These are phyloP conservation scores for Naegleria lovaniensis DNA, from an alignment of 208 protist genomes.

Conservation along the genomic window DNA sequence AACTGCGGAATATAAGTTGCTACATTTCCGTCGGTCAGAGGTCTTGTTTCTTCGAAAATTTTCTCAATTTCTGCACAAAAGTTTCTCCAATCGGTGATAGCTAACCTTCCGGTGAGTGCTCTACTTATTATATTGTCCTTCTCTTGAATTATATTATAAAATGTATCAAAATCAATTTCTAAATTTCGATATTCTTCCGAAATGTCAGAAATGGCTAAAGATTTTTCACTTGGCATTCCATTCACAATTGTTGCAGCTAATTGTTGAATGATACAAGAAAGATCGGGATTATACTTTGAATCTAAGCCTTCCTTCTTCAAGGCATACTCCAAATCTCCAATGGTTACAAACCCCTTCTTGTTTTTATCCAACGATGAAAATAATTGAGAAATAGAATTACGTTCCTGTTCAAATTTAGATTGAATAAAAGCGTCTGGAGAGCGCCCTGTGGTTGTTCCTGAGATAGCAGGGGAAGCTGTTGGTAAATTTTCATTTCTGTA, in stretches of 20 bases:
- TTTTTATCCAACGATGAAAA: neutral
- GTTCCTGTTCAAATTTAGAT: slow-evolving; percentile 17
- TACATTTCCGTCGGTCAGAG: neutral
- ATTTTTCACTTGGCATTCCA: neutral
- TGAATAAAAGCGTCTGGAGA: neutral
- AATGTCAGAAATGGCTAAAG: neutral
- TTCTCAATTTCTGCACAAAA: slow-evolving; percentile 10
- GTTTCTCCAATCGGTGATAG: neutral
- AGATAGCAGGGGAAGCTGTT: no score
- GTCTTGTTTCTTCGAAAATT: slow-evolving; percentile 1
- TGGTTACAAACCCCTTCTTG: neutral
- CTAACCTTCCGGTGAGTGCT: neutral
- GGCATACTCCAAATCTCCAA: neutral
- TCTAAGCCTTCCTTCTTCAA: neutral
- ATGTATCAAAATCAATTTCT: slow-evolving; percentile 6
- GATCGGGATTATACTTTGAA: neutral
- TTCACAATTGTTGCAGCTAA: neutral
- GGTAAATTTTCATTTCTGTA: no score
- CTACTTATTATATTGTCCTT: neutral
- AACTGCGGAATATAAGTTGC: slow-evolving; percentile 37
- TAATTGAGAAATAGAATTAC: neutral
- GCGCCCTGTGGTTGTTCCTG: no score
- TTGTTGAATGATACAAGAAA: neutral
- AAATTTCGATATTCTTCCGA: neutral
- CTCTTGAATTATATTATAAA: neutral